Conservation (phyloP, 345 rosid species). For the Toxicodendron radicans region DNA sequence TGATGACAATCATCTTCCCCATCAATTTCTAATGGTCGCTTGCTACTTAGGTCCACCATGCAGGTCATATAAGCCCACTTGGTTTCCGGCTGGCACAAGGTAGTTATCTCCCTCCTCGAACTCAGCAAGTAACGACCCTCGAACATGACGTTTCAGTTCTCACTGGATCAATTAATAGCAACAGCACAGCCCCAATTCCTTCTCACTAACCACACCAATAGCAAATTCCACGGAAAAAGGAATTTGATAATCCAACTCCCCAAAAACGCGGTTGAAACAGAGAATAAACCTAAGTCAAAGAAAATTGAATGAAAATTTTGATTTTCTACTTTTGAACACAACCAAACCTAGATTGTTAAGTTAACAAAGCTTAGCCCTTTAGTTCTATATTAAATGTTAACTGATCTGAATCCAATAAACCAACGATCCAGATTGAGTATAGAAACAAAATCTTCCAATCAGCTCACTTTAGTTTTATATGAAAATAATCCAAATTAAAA, state of each 20-base stretch:
- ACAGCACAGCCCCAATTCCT: slow-evolving; percentile 3
- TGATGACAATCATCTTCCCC: slow-evolving; percentile 26
- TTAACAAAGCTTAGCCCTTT: neutral
- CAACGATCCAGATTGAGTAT: slow-evolving; percentile 27
- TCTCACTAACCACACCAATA: slow-evolving; percentile 3
- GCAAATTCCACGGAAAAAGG: neutral
- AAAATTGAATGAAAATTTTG: neutral
- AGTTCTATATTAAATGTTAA: slow-evolving; percentile 6
- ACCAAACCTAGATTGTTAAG: neutral
- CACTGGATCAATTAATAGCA: slow-evolving; percentile 9
- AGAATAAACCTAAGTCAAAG: slow-evolving; percentile 17
- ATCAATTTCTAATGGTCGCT: slow-evolving; percentile 48
- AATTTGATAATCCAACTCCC: neutral
- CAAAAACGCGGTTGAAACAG: slow-evolving; percentile 12
- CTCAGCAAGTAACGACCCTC: slow-evolving; percentile 64
- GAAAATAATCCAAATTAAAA: neutral
- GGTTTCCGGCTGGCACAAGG: slow-evolving; percentile 62
- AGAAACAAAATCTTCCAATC: neutral
- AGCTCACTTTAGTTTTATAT: neutral
- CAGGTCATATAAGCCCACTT: slow-evolving; percentile 64
- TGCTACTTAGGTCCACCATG: slow-evolving; percentile 37
- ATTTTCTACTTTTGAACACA: neutral
- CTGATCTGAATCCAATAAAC: slow-evolving; percentile 30
- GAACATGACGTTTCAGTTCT: slow-evolving; percentile 54
- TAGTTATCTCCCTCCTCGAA: slow-evolving; percentile 60